Conservation (phyloP, 176 grass and related monocot species). For the Chrysopogon serrulatus region DNA sequence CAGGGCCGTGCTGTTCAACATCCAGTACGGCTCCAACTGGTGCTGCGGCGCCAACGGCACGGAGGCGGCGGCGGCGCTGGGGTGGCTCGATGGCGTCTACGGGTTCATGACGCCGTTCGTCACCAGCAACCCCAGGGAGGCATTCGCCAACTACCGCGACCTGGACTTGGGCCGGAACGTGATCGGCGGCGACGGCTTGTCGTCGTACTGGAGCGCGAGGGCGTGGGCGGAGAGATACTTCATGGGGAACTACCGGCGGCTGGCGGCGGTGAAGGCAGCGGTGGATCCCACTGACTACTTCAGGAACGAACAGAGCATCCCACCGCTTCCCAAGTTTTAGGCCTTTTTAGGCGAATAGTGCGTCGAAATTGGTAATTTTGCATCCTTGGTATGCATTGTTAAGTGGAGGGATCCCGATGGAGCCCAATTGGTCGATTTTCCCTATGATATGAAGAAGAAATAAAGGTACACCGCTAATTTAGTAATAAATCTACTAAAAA, state of each 20-base stretch:
- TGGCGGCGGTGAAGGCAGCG: slow-evolving; percentile 15
- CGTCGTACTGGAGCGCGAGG: slow-evolving; percentile 22
- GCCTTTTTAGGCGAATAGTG: background rate
- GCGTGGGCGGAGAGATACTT: slow-evolving; percentile 25
- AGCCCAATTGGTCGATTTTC: background rate
- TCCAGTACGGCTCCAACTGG: slow-evolving; percentile 27
- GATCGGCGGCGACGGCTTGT: background rate
- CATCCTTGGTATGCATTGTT: background rate
- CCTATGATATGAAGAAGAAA: too few species aligned
- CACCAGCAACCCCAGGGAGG: slow-evolving; percentile 29
- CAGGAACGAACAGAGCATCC: slow-evolving; percentile 42
- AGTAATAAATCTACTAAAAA: too few species aligned
- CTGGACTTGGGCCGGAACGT: slow-evolving; percentile 35
- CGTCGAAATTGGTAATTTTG: background rate
- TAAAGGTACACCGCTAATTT: too few species aligned
- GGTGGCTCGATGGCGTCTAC: slow-evolving; percentile 14
- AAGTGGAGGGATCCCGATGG: background rate
- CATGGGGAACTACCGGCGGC: slow-evolving; percentile 30
- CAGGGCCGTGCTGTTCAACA: slow-evolving; percentile 17
- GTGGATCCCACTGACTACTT: slow-evolving; percentile 40
- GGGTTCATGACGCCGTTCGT: background rate
- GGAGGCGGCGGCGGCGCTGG: background rate
- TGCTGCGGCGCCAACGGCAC: background rate
- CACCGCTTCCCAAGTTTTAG: slow-evolving; percentile 8
- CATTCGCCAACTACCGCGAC: slow-evolving; percentile 45